Evolutionary conservation across 75 land plant species (phyloP), one percentile per base, ranked within the genome.

Genomic region (Larix kaempferi): DNA sequence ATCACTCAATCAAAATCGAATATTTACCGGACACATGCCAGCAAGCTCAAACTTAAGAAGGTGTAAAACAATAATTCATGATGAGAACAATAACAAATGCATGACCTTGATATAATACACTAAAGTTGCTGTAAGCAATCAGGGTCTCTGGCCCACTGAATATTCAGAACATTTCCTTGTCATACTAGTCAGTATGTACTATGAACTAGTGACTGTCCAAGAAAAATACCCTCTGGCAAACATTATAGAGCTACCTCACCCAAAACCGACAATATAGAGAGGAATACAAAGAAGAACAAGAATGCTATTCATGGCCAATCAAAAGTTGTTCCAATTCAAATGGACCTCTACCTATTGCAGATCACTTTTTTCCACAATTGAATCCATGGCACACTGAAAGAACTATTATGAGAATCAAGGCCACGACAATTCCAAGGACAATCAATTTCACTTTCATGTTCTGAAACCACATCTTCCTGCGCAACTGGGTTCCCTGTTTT

Each of bases 391-490:
- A 90, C 15, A 86, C 79, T 6, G 92, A 90, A 16, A 90, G 82
- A 75, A 87, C 59, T 19, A 90, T 90, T 56, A 87, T 88, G 67
- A 90, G 83, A 74, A 87, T 85, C 76, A 90, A 74, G 17, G 89
- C 81, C 17, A 90, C 78, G 65, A 90, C 59, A 73, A 90, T 88
- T 27, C 85, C 89, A 55, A 90, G 76, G 13, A 90, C 92, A 29
- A 88, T 89, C 41, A 90, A 81, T 73, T 90, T 90, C 58, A 90
- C 85, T 79, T 90, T 90, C 87, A 90, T 85, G 74, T 90, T 90
- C 71, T 90, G 92, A 14, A 90, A 56, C 90, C 92, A 90, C 92
- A 90, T 90, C 74, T 88, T 90, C 49, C 88, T 79, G 74, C 92
- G 78, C 62, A 90, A 74, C 41, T 88, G 74, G 37, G 84, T 85